phyloP scores from a whole-genome alignment of 179 eudicot genomes.

The Vitellaria paradoxa region DNA sequence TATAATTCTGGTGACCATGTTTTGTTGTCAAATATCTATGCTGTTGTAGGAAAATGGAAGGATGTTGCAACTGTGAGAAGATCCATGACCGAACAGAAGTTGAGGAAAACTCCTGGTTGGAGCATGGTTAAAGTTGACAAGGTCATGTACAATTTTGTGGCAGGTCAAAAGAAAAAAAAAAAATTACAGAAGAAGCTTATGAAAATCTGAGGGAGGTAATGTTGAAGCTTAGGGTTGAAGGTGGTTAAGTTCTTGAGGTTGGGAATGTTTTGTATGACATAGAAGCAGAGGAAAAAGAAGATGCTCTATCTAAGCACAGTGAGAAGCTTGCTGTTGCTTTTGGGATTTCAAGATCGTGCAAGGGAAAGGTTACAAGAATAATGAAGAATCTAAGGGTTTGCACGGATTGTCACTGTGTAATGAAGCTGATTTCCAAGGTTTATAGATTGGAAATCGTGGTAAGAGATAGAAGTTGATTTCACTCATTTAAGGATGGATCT shows the following conservation, averaged over 20 bases:
- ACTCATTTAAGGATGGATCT: conserved; percentile 46
- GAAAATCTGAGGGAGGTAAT: too few species aligned
- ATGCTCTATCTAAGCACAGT: conserved; percentile 41
- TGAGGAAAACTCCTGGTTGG: too few species aligned
- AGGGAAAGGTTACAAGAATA: conserved; percentile 40
- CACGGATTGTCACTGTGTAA: conserved; percentile 57
- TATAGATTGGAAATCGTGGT: too few species aligned
- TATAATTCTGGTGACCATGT: conserved; percentile 50
- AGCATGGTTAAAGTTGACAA: conserved; percentile 77
- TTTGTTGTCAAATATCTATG: too few species aligned
- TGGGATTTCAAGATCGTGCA: too few species aligned
- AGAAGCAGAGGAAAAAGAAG: too few species aligned
- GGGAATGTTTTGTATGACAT: conserved; percentile 54
- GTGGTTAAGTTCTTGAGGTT: too few species aligned
- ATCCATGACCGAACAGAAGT: conserved; percentile 42
- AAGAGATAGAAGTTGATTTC: conserved; percentile 70
- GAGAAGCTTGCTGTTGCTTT: too few species aligned
- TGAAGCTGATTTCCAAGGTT: too few species aligned
- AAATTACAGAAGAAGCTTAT: conserved; percentile 43
- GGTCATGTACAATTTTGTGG: conserved; percentile 61
- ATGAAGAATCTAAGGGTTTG: too few species aligned
- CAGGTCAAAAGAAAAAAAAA: conserved; percentile 41
- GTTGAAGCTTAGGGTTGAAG: conserved; percentile 50
- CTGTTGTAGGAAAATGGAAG: conserved; percentile 60
- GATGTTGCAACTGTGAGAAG: too few species aligned